These are phyloP conservation scores for Epichloe glyceriae DNA, from an alignment of 2,329 filamentous ascomycete species.

Conservation along the genomic window DNA sequence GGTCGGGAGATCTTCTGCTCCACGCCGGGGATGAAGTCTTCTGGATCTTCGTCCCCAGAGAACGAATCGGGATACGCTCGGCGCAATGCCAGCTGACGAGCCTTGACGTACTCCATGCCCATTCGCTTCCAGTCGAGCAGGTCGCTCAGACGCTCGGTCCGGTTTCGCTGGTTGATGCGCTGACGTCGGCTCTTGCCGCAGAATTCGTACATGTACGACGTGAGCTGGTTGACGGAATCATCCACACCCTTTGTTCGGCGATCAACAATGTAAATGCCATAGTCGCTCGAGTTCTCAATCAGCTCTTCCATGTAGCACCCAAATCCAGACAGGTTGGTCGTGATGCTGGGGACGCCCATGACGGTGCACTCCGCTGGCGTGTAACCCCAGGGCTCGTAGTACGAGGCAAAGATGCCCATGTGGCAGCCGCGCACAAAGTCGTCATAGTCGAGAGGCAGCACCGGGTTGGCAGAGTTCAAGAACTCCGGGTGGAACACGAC, in stretches of 20 bases:
- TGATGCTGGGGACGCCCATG: slow-evolving; percentile 97
- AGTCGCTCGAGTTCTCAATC: slow-evolving; percentile 95
- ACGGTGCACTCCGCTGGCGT: slow-evolving; percentile 97
- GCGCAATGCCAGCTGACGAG: slow-evolving; percentile 78
- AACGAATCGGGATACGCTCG: slow-evolving; percentile 87
- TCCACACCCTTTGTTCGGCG: slow-evolving; percentile 90
- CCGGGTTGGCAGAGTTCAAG: slow-evolving; percentile 87
- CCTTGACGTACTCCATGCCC: slow-evolving; percentile 99
- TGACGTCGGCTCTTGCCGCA: slow-evolving; percentile 86
- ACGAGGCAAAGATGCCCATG: slow-evolving; percentile 88
- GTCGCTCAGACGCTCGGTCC: slow-evolving; percentile 88
- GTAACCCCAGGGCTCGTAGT: slow-evolving; percentile 99
- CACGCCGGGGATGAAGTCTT: slow-evolving; percentile 81
- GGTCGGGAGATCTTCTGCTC: slow-evolving; percentile 93
- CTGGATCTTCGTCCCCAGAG: slow-evolving; percentile 65
- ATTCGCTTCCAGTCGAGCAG: slow-evolving; percentile 98
- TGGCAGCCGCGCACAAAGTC: slow-evolving; percentile 97
- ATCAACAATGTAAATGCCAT: slow-evolving; percentile 98
- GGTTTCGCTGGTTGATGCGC: slow-evolving; percentile 96
- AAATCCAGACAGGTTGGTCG: slow-evolving; percentile 93
- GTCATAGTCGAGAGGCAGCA: slow-evolving; percentile 91
- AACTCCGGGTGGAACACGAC: slow-evolving; percentile 98
- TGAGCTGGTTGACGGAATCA: slow-evolving; percentile 91
- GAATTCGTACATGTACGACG: slow-evolving; percentile 82
- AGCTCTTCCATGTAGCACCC: slow-evolving; percentile 99